Evolutionary conservation across 2,329 filamentous ascomycete species (phyloP).

Genomic region (Periconia digitata): DNA sequence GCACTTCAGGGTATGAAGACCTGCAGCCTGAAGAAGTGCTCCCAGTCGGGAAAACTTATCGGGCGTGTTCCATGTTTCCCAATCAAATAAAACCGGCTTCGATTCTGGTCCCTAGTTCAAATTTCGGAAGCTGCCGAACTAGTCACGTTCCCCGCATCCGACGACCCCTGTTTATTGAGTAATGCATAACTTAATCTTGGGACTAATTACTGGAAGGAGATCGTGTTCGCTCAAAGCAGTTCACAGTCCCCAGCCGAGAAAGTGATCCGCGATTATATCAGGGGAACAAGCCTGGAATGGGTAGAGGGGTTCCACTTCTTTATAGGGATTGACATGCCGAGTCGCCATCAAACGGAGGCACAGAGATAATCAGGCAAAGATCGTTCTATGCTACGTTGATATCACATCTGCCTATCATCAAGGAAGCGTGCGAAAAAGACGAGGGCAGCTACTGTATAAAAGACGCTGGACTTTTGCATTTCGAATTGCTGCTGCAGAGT

Average conservation of each 20-base stretch:
- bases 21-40: no score
- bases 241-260: not conserved
- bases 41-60: not conserved
- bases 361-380: not conserved
- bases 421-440: not conserved
- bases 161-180: not conserved
- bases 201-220: not conserved
- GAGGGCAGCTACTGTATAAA: conserved; percentile 1
- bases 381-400: not conserved
- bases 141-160: conserved; percentile 2
- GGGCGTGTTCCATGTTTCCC: not conserved
- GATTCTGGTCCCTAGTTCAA: not conserved
- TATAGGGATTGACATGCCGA: not conserved
- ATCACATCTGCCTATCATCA: not conserved
- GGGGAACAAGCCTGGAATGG: not conserved
- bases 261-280: not conserved
- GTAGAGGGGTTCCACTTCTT: not conserved
- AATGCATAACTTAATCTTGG: not conserved
- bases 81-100: conserved; percentile 1
- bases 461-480: not conserved
- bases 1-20: no score
- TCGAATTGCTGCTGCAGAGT: not conserved
- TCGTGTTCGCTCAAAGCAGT: not conserved
- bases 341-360: not conserved
- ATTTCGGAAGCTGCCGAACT: conserved; percentile 4